A percentile compares a stretch with the other conserved stretches of the same genome.
These are phyloP conservation scores for Pleurotus cornucopiae DNA, from an alignment of 768 basidiomycete species.

Conservation along the genomic window DNA sequence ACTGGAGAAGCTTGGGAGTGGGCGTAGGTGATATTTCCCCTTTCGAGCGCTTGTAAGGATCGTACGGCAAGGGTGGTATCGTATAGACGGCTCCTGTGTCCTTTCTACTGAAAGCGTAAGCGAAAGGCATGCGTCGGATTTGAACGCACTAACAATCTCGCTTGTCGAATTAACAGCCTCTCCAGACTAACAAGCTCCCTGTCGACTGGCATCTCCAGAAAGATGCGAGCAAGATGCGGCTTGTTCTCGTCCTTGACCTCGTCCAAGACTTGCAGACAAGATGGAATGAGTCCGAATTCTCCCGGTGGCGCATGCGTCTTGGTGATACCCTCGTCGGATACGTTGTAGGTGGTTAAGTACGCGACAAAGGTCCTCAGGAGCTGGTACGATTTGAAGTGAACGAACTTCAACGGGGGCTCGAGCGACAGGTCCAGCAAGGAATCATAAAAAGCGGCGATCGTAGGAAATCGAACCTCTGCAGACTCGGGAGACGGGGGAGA, in stretches of 20 bases:
- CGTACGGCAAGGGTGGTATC: neutral
- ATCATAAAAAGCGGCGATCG: slow-evolving; percentile 8
- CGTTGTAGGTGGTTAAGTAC: neutral
- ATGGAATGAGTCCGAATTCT: neutral
- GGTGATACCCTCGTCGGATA: slow-evolving; percentile 1
- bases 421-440: neutral
- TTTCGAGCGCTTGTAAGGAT: neutral
- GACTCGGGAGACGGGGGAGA: slow-evolving; percentile 8
- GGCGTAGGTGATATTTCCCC: neutral
- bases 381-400: neutral
- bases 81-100: neutral
- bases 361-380: neutral
- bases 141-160: neutral
- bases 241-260: neutral
- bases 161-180: neutral
- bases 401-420: neutral
- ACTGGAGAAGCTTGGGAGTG: neutral
- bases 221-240: neutral
- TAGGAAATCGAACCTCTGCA: slow-evolving; percentile 12
- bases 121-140: neutral
- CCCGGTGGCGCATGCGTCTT: neutral
- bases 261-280: neutral
- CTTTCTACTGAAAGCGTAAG: neutral
- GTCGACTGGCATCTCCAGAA: neutral
- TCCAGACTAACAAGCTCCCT: neutral